Base-by-base conservation (phyloP, 129 eudicot genomes). In the Flaveria brownii region DNA sequence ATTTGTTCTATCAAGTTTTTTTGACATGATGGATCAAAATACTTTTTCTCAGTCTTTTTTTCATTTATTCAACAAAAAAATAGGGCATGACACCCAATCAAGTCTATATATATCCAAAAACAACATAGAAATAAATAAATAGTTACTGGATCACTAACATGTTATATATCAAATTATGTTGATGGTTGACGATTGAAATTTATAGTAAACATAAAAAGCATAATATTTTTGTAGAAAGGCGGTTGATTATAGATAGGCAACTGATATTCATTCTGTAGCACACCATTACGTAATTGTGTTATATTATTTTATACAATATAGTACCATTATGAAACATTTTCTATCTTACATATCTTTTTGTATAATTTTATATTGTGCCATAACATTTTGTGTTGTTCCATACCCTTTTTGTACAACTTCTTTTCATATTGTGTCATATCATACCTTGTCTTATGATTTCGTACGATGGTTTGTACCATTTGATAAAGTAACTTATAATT, bases 371-470 rank as follows among this genome's bases (percentile, higher is more conserved):
- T 17, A 54, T 72, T 1, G 3, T 39, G 13, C 9, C 49, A 20
- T 22, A 57, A 16, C n/a, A 11, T 56, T 22, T 70, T 50, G 61
- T 70, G 75, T 16, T 49, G 45, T 70, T 51, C 33, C 41, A 54
- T 72, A 36, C 68, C 68, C 11, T 56, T 55, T 54, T 13, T 56
- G 52, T 52, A 51, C 13, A 54, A 11, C 2, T 5, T 36, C 8
- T 12, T 52, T 6, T 30, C 39, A 25, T 60, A 25, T 63, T 6
- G 18, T 25, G 28, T 36, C 17, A 3, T 61, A 11, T 20, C 33
- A 52, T n/a, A 52, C 60, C 23, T 52, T 52, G 0, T 3, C 5
- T 17, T 52, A 17, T 15, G 7, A 33, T 72, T 56, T 22, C n/a
- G 39, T 59, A 39, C 56, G 42, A 41, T 57, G 43, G 26, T 54